Base-by-base conservation (phyloP, 2,329 filamentous ascomycete species). In the Drechslera avenae region DNA sequence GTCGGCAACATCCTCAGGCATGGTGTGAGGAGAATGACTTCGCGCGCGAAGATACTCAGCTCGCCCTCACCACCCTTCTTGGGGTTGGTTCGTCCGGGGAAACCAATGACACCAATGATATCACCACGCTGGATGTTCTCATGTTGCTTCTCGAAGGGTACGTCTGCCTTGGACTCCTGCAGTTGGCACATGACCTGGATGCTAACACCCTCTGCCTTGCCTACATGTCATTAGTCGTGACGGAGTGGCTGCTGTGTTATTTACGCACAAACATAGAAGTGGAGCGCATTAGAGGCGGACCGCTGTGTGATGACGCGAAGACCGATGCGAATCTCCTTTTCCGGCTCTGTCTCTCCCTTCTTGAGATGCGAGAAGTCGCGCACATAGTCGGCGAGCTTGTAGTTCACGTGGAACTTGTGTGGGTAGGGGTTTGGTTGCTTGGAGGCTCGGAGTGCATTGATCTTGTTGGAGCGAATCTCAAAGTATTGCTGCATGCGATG, bases 131-230 rank as follows among this genome's bases (percentile, higher is more conserved):
- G 86, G 54, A 99, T 83, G 73, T 89, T 83, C 67, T 96, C 87
- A 72, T 99, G 94, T 78, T 97, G 93, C 53, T 89, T 85, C 64
- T 89, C 88, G 66, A 97, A 99, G 6, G 86, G 75, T 16, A 83
- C 81, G 40, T 83, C 83, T 61, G 87, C 85, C 50, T 83, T 83
- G 50, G 86, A 83, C 65, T 95, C 85, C 68, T 96, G 87, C 37
- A 89, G 83, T 75, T 97, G 91, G 72, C 91, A 95, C 81, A 97
- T 90, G 58, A 97, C 86, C 79, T 99, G 95, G 39, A 96, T 81
- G 74, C 90, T 89, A 62, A 84, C 81, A 50, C 88, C 88, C 71
- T 90, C 86, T 12, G 83, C 83, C 58, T 87, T 85, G 68, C 93
- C 56, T 53, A 39, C 35, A 21, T 39, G 52, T 21, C 52, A 52